Base-by-base conservation (phyloP, 257 asterid genomes). In the Ajuga chamaepitys region DNA sequence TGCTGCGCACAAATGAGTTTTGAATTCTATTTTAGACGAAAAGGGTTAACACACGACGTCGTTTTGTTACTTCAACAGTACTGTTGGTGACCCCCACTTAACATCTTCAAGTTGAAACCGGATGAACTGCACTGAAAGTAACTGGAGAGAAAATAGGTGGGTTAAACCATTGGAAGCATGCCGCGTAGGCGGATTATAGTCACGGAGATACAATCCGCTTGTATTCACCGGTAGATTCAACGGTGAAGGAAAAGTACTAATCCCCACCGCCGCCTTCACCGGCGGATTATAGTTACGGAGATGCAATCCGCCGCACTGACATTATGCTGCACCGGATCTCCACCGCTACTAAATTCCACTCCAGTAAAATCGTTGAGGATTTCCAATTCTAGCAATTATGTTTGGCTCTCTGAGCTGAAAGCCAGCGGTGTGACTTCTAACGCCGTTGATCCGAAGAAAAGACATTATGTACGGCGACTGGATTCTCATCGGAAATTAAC, bases 151-250 rank as follows among this genome's bases (percentile, higher is more conserved):
- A 21, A n/a, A n/a, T 0, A 14, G 16, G 5, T 7, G 14, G 5
- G 14, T 58, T 57, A 17, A 72, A 59, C 61, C 76, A 75, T 54
- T 41, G 46, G 53, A 6, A 58, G 51, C 65, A 3, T 55, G 71
- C 77, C 79, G 75, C 79, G 79, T 79, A 26, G 75, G 25, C 42
- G 5, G 34, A 2, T n/a, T n/a, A n/a, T n/a, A n/a, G n/a, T n/a
- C n/a, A n/a, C n/a, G n/a, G n/a, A n/a, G n/a, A n/a, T n/a, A n/a
- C n/a, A 3, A 41, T 21, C 56, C 54, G n/a, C 58, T 42, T 3
- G 45, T 9, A 28, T 62, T 13, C 52, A 2, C 55, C 18, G 56
- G 45, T 22, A 48, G 40, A 44, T 21, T 16, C 24, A 35, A 9
- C 11, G 14, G 21, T 57, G 52, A 18, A 68, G 64, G 70, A 16